Base-by-base conservation (phyloP, 108 stramenopile genomes). In the Pseudonitzschia multiseries region DNA sequence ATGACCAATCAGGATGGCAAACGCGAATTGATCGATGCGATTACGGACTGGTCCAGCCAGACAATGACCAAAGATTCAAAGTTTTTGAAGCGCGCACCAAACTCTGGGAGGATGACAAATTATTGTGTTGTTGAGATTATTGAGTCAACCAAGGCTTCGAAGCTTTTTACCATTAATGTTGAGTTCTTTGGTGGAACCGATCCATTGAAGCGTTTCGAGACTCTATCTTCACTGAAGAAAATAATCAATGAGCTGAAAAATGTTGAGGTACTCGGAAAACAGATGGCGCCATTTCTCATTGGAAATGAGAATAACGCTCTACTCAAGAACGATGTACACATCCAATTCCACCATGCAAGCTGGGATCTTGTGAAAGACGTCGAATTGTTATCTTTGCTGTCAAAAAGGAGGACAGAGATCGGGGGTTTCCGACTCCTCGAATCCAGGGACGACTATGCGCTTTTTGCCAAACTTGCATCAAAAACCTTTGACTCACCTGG, bases 341-440 rank as follows among this genome's bases (percentile, higher is more conserved):
- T 83, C 70, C 81, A 88, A 40, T 71, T 79, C 22, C 84, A 90
- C 57, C 83, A 86, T 62, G 87, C 87, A 41, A 74, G 65, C 40
- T 93, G 93, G 93, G 73, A 87, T 24, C 82, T 89, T 0, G 76
- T 87, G 5, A 81, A 81, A 29, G 90, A 93, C 28, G 72, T 79
- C 24, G 90, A 93, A 57, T 84, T 91, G 20, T 68, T 93, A 28
- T 82, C 89, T 13, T 79, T 93, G 3, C 62, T 93, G 8, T 83
- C 81, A 24, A 88, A 84, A 69, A 76, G 90, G 52, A 66, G 88
- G 50, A 75, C 68, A 40, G 83, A 86, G 50, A 83, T 91, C n/a
- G 90, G 82, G 4, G 59, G 77, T 32, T 93, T 89, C 65, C 76
- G 75, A 32, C 68, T 91, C 17, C 69, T 91, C 31, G 77, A 89